Conservation (phyloP, 257 asterid species). For the Pogostemon cablin region DNA sequence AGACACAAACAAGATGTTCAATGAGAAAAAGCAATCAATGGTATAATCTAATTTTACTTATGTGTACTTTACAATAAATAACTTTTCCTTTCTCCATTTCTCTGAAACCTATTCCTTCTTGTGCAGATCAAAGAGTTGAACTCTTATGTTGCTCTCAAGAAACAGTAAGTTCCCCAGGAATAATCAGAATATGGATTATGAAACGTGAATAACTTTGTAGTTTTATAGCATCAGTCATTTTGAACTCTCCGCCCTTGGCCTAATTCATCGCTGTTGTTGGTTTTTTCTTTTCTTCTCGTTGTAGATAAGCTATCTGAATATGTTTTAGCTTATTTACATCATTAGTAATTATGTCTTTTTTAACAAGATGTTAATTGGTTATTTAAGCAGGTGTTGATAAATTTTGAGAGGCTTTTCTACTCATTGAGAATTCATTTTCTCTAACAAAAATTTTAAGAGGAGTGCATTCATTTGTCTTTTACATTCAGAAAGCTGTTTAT, state of each 20-base stretch:
- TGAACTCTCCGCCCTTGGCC: constrained; percentile 17
- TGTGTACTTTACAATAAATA: constrained; percentile 1
- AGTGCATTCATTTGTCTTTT: not conserved
- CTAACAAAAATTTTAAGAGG: not conserved
- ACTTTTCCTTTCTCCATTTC: not conserved
- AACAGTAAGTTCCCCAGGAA: constrained; percentile 63
- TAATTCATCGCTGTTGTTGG: not conserved
- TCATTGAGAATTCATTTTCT: not conserved
- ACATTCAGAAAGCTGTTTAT: not conserved
- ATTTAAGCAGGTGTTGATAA: not conserved
- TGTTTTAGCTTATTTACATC: not conserved
- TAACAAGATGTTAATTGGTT: not conserved
- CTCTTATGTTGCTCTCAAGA: constrained; percentile 94
- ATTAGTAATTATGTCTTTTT: constrained; percentile 1
- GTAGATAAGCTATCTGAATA: not conserved
- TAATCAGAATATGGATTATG: constrained; percentile 10
- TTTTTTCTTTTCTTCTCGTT: not conserved
- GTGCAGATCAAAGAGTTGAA: constrained; percentile 95
- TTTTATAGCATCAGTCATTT: not conserved
- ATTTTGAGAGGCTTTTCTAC: not conserved
- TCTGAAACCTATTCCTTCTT: constrained; percentile 37
- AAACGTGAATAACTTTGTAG: constrained; percentile 16
- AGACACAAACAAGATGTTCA: constrained; percentile 71
- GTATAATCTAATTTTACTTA: constrained; percentile 38
- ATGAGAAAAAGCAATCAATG: constrained; percentile 91